These are phyloP conservation scores for Ceratocystis destructans DNA, from an alignment of 2,329 filamentous ascomycete species.

Conservation along the genomic window DNA sequence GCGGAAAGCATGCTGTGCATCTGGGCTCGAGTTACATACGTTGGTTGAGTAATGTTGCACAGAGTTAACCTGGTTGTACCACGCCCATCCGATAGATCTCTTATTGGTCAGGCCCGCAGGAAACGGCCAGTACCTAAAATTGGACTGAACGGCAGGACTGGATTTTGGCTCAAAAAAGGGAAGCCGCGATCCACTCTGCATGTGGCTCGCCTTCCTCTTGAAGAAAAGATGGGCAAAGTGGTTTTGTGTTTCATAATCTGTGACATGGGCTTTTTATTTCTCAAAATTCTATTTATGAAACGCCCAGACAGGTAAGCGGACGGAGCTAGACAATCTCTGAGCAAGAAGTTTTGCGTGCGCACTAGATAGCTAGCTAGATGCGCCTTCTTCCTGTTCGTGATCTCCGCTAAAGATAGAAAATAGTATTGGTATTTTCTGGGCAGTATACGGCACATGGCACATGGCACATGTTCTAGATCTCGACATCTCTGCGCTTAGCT, in stretches of 20 bases:
- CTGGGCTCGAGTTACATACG: background rate
- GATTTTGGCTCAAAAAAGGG: background rate
- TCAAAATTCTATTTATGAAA: too few species aligned
- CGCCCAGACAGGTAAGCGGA: background rate
- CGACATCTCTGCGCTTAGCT: too few species aligned
- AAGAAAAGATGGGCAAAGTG: conserved; percentile 7
- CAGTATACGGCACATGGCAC: too few species aligned
- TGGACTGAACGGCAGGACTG: background rate
- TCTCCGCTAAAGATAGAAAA: too few species aligned
- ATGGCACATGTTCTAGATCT: too few species aligned
- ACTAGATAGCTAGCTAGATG: too few species aligned
- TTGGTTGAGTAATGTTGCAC: background rate
- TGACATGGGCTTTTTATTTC: background rate
- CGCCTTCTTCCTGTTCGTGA: too few species aligned
- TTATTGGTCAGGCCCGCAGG: background rate
- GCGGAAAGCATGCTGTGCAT: background rate
- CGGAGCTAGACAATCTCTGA: background rate
- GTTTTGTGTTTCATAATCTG: background rate
- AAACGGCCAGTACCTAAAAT: background rate
- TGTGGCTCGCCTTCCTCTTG: background rate
- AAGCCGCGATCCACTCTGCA: background rate
- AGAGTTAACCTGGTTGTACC: background rate
- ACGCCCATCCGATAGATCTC: background rate
- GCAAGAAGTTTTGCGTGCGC: too few species aligned
- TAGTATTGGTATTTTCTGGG: too few species aligned